Evolutionary conservation across 495 filamentous ascomycete genomes (phyloP).

Genomic region (Rusavskia elegans): DNA sequence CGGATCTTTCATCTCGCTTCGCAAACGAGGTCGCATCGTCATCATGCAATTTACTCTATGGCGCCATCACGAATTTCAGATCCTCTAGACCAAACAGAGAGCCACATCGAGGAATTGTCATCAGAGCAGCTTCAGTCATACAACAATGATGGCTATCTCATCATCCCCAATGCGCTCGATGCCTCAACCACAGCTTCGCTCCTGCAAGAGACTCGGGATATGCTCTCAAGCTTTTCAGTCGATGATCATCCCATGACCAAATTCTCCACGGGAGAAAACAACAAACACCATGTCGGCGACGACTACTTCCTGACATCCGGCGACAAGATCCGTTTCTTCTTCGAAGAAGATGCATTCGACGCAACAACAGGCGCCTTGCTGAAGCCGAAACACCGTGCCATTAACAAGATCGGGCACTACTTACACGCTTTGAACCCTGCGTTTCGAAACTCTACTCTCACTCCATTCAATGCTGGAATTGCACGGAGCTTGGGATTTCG

Average conservation of each 20-base stretch:
- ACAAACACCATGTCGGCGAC: conserved; percentile 64
- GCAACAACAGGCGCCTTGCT: conserved; percentile 33
- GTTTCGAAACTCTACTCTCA: conserved; percentile 48
- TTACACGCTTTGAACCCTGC: conserved; percentile 60
- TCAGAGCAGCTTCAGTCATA: conserved; percentile 55
- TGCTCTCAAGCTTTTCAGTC: conserved; percentile 63
- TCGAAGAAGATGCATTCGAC: conserved; percentile 58
- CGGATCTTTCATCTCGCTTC: neutral
- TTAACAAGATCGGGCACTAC: conserved; percentile 96
- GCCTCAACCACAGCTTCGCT: conserved; percentile 45
- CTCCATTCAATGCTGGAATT: conserved; percentile 41
- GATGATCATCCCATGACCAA: conserved; percentile 76
- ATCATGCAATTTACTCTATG: conserved; percentile 2
- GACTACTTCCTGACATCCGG: conserved; percentile 81
- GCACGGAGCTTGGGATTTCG: conserved; percentile 55
- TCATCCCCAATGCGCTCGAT: conserved; percentile 66
- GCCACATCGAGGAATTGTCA: conserved; percentile 37
- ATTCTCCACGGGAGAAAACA: conserved; percentile 57
- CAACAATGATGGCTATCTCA: conserved; percentile 71
- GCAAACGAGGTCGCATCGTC: neutral
- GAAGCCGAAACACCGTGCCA: conserved; percentile 63
- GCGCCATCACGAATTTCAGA: conserved; percentile 5
- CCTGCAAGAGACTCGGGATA: conserved; percentile 53
- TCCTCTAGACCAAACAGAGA: neutral
- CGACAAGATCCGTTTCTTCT: conserved; percentile 92